A percentile compares a stretch with the other conserved stretches of the same genome.
Evolutionary conservation across 1,139 yeast genomes (phyloP).

Genomic region (Geotrichum reessii): DNA sequence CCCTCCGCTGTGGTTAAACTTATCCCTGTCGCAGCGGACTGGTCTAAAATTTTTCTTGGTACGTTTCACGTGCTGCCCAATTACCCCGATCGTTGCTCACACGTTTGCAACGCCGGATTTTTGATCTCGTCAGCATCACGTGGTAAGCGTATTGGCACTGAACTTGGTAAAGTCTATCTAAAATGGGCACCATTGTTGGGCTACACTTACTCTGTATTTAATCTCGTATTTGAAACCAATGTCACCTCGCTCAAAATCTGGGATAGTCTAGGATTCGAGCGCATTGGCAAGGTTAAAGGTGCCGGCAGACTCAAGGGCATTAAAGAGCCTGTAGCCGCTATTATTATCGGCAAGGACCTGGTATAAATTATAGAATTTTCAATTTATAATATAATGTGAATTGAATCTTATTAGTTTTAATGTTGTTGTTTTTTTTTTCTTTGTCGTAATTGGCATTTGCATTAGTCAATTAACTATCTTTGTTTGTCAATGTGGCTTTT

Average conservation of each 20-base stretch:
- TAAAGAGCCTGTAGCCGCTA: constrained; percentile 59
- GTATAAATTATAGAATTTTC: constrained; percentile 20
- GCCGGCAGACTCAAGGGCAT: constrained; percentile 63
- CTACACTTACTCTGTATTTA: constrained; percentile 73
- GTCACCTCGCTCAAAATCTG: constrained; percentile 62
- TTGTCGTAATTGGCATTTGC: no score
- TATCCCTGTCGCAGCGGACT: constrained; percentile 31
- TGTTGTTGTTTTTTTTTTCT: background rate
- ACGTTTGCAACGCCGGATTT: constrained; percentile 77
- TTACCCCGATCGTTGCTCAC: constrained; percentile 70
- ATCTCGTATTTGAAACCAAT: constrained; percentile 70
- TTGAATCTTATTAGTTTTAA: background rate
- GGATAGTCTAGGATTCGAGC: constrained; percentile 69
- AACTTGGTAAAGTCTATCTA: constrained; percentile 56
- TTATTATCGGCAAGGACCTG: constrained; percentile 52
- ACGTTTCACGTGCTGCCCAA: constrained; percentile 73
- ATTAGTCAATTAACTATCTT: no score
- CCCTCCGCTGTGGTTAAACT: constrained; percentile 12
- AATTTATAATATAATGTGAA: background rate
- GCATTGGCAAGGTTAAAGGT: constrained; percentile 61
- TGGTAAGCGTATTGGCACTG: constrained; percentile 55
- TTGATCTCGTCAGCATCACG: constrained; percentile 52
- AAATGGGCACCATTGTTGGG: constrained; percentile 66
- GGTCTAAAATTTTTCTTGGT: constrained; percentile 51
- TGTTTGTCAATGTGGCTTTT: no score